phyloP scores from a whole-genome alignment of 2,329 filamentous ascomycete species.

The Biscogniauxia marginata region DNA sequence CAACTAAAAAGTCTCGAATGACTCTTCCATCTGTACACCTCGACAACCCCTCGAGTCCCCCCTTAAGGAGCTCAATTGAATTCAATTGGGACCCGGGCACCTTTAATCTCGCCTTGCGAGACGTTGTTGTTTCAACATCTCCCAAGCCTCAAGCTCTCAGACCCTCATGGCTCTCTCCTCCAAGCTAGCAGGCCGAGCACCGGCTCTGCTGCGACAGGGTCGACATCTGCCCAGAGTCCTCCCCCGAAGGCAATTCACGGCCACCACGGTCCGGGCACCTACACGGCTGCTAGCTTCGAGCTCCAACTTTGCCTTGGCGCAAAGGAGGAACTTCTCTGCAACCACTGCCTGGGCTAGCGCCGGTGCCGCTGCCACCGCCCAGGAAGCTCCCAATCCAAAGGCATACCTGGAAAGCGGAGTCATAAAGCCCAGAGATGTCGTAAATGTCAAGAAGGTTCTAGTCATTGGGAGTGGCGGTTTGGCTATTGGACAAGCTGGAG shows the following conservation, averaged over 20 bases:
- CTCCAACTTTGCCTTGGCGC: conserved; percentile 36
- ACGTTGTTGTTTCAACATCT: conserved; percentile 21
- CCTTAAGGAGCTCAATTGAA: conserved; percentile 28
- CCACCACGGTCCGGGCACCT: conserved; percentile 36
- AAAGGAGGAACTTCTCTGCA: conserved; percentile 50
- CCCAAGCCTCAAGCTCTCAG: conserved; percentile 13
- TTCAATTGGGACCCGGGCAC: conserved; percentile 31
- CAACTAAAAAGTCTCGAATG: conserved; percentile 1
- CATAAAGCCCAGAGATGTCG: conserved; percentile 73
- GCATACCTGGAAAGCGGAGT: conserved; percentile 88
- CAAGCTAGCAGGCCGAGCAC: conserved; percentile 54
- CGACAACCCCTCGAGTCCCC: conserved; percentile 8
- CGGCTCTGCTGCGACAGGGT: conserved; percentile 56
- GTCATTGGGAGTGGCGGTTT: conserved; percentile 95
- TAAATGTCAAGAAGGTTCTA: conserved; percentile 94
- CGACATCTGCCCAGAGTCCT: conserved; percentile 47
- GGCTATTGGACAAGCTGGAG: conserved; percentile 94
- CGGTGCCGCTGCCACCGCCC: conserved; percentile 42
- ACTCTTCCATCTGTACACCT: conserved; percentile 2
- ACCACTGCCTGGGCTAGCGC: conserved; percentile 43
- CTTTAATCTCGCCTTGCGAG: conserved; percentile 27
- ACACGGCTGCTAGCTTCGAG: conserved; percentile 31
- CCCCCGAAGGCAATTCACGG: conserved; percentile 44
- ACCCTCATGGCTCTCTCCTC: conserved; percentile 31
- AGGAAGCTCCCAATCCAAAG: conserved; percentile 76